Evolutionary conservation across 176 grass and related monocot species (phyloP).

Genomic region (Canna indica): DNA sequence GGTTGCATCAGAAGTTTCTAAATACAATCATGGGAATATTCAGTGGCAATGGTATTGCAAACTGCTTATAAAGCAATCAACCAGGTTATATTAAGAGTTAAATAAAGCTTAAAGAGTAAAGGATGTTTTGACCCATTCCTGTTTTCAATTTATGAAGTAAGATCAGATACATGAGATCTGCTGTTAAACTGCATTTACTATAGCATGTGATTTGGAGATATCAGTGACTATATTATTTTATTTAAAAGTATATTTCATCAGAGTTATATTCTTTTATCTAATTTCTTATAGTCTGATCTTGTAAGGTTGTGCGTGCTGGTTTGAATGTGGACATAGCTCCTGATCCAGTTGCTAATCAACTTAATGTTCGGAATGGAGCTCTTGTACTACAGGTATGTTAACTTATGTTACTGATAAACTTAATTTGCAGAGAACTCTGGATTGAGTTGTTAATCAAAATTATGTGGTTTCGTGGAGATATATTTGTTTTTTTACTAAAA

Average conservation of each 20-base stretch:
- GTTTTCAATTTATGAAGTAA: not conserved
- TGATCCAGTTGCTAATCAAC: slow-evolving; percentile 76
- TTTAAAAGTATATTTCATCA: slow-evolving; percentile 6
- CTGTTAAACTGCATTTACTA: not conserved
- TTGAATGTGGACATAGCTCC: slow-evolving; percentile 86
- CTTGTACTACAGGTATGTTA: slow-evolving; percentile 61
- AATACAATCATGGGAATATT: no score
- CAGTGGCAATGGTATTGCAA: no score
- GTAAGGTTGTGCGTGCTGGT: slow-evolving; percentile 55
- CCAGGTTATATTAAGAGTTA: no score
- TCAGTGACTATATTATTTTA: not conserved
- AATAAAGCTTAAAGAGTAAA: no score
- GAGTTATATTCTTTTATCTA: slow-evolving; percentile 11
- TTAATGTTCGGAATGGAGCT: slow-evolving; percentile 80
- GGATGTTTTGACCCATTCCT: no score
- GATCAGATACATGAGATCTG: not conserved
- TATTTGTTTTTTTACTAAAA: not conserved
- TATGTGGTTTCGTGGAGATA: not conserved
- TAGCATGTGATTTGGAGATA: not conserved
- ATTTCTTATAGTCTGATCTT: slow-evolving; percentile 16
- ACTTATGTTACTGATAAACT: not conserved
- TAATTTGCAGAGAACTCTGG: no score
- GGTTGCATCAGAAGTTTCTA: no score
- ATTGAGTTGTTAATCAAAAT: no score
- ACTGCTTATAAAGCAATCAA: no score